Evolutionary conservation across 2,329 filamentous ascomycete genomes (phyloP).

Genomic region (Pseudogymnoascus verrucosus): DNA sequence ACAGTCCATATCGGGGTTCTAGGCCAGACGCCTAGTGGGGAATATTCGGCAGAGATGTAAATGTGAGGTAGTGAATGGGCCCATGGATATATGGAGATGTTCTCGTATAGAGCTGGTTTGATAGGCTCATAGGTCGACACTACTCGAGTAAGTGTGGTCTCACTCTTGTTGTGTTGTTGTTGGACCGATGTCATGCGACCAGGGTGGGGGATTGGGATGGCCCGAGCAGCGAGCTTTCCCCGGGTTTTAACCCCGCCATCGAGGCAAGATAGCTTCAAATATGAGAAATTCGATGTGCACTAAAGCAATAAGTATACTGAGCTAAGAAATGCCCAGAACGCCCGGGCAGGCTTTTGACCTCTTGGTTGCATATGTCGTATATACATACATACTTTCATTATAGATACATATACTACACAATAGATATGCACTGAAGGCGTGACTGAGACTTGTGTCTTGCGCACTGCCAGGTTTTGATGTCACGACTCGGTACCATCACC

Average conservation of each 20-base stretch:
- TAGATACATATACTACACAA: neutral
- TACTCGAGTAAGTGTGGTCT: neutral
- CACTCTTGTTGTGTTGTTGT: neutral
- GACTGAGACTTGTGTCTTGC: neutral
- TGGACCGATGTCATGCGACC: neutral
- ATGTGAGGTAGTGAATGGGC: neutral
- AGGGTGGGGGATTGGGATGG: neutral
- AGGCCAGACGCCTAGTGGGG: neutral
- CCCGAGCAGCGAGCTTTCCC: conserved; percentile 2
- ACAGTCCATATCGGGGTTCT: neutral
- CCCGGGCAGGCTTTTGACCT: neutral
- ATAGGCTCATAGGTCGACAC: neutral
- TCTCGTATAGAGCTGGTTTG: neutral
- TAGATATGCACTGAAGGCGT: neutral
- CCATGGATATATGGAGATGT: neutral
- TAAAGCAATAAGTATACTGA: neutral
- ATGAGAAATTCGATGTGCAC: neutral
- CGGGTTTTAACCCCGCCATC: neutral
- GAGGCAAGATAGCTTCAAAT: neutral
- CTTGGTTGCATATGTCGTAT: neutral
- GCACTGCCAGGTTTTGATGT: neutral
- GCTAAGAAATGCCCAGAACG: neutral
- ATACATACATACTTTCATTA: neutral
- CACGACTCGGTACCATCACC: neutral
- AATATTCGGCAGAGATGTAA: neutral